These are phyloP conservation scores for Septoria linicola DNA, from an alignment of 2,329 filamentous ascomycete species.

Conservation along the genomic window DNA sequence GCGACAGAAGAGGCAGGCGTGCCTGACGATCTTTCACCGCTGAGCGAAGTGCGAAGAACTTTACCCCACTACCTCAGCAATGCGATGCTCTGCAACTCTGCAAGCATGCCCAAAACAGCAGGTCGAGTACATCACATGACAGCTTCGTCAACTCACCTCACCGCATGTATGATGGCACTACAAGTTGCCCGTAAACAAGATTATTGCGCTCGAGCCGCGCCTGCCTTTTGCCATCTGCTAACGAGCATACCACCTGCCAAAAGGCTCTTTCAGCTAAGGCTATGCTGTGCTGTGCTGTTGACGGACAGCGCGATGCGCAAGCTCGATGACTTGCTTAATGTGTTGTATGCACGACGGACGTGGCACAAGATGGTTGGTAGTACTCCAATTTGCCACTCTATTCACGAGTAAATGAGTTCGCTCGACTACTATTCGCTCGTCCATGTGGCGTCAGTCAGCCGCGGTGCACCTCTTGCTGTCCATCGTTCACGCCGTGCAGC, in stretches of 20 bases:
- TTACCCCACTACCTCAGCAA: too few relatives aligned
- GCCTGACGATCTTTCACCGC: conserved; percentile 7
- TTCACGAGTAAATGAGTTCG: background rate
- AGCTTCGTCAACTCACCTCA: background rate
- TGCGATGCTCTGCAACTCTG: too few relatives aligned
- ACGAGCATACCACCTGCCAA: conserved; percentile 1
- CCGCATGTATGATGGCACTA: conserved; percentile 11
- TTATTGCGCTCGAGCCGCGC: background rate
- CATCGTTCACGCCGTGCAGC: conserved; percentile 5
- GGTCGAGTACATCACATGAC: conserved; percentile 9
- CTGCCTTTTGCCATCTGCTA: background rate
- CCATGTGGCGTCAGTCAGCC: background rate
- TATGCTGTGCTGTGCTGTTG: conserved; percentile 1
- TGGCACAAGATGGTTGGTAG: conserved; percentile 12
- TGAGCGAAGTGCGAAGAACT: background rate
- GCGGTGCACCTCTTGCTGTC: background rate
- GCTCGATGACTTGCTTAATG: conserved; percentile 1
- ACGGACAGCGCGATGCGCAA: background rate
- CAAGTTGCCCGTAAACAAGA: background rate
- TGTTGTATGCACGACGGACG: conserved; percentile 6
- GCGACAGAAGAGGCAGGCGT: background rate
- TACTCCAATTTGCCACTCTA: background rate
- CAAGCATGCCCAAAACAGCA: too few relatives aligned
- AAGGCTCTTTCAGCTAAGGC: too few relatives aligned
- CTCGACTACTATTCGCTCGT: background rate